Evolutionary conservation across 139 green algal genomes (phyloP).

Genomic region (Yamagishiella unicocca): DNA sequence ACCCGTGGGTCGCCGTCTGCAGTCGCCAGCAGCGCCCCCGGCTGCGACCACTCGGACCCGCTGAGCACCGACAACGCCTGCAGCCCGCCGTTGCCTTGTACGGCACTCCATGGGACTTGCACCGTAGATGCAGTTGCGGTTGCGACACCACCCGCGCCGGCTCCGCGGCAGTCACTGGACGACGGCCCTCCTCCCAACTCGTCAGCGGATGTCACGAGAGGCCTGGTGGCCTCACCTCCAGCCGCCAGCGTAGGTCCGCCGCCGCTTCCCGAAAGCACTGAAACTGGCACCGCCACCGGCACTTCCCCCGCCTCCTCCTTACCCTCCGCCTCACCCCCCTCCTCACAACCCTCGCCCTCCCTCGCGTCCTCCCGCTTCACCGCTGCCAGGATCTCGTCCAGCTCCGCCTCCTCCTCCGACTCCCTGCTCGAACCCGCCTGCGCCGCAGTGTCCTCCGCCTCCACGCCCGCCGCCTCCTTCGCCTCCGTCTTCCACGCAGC

Average conservation of each 20-base stretch:
- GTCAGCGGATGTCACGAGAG: too few relatives aligned
- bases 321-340: neutral
- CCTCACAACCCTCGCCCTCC: neutral
- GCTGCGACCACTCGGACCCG: neutral
- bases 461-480: neutral
- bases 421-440: neutral
- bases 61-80: neutral
- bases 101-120: neutral
- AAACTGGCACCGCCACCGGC: neutral
- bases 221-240: neutral
- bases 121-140: neutral
- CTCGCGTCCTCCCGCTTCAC: neutral
- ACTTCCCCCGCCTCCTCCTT: neutral
- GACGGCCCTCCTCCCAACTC: neutral
- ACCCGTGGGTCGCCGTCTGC: too few relatives aligned
- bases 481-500: too few relatives aligned
- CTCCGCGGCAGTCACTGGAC: neutral
- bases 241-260: neutral
- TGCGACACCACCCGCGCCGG: neutral
- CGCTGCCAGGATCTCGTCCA: constrained; percentile 7
- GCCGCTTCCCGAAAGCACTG: too few relatives aligned
- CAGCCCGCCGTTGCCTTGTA: neutral
- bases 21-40: too few relatives aligned
- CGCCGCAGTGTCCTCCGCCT: neutral
- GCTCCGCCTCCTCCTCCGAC: constrained; percentile 2